These are phyloP conservation scores for Sabuloglossum arenarium DNA, from an alignment of 495 filamentous ascomycete species.

Conservation along the genomic window DNA sequence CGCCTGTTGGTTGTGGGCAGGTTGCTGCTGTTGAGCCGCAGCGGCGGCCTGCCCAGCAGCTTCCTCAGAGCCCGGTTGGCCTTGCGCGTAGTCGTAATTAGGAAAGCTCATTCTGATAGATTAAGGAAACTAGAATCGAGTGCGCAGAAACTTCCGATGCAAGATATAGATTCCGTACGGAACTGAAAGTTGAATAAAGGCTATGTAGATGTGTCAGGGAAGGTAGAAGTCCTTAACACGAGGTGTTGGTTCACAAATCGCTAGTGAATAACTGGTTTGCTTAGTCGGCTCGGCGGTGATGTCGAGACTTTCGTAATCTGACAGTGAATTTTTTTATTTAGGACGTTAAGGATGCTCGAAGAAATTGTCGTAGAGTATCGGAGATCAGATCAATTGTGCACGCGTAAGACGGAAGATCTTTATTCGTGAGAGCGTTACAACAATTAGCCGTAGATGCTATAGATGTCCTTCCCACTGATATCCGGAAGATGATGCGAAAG, in stretches of 20 bases:
- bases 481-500: background rate
- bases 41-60: constrained; percentile 10
- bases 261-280: background rate
- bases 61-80: constrained; percentile 15
- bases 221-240: background rate
- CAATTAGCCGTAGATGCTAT: background rate
- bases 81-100: constrained; percentile 15
- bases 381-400: background rate
- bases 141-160: background rate
- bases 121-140: background rate
- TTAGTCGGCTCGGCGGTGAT: background rate
- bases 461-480: background rate
- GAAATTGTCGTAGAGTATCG: background rate
- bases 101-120: constrained; percentile 6
- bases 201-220: background rate
- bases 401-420: background rate
- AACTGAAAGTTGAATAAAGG: background rate
- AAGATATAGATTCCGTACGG: background rate
- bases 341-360: background rate
- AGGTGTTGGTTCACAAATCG: background rate
- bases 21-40: constrained; percentile 9
- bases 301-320: background rate
- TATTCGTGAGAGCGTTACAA: constrained; percentile 1
- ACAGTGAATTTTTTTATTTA: background rate
- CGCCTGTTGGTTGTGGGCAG: constrained; percentile 21